Evolutionary conservation across 2,329 filamentous ascomycete species (phyloP).

Genomic region (Emydomyces testavorans): DNA sequence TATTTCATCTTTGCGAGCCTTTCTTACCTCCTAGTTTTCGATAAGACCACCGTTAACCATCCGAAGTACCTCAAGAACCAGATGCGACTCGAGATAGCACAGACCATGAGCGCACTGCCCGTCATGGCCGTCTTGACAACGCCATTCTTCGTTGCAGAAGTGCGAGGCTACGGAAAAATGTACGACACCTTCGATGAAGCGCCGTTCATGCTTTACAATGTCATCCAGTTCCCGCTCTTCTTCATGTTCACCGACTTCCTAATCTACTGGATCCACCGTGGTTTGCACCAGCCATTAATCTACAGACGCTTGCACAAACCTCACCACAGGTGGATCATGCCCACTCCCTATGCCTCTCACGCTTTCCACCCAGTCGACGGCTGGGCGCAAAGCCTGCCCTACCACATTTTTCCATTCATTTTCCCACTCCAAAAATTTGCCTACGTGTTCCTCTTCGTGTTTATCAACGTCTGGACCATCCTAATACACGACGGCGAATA

Average conservation of each 20-base stretch:
- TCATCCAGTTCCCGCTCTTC: slow-evolving; percentile 77
- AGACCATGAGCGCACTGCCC: slow-evolving; percentile 66
- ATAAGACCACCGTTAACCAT: slow-evolving; percentile 77
- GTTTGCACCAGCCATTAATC: slow-evolving; percentile 63
- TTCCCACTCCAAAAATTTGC: slow-evolving; percentile 88
- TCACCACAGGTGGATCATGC: slow-evolving; percentile 99
- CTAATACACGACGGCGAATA: slow-evolving; percentile 95
- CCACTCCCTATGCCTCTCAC: slow-evolving; percentile 80
- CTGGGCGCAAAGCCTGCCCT: slow-evolving; percentile 76
- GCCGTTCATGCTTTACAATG: slow-evolving; percentile 66
- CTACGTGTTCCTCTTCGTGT: slow-evolving; percentile 73
- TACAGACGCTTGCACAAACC: slow-evolving; percentile 93
- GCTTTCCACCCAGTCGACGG: slow-evolving; percentile 93
- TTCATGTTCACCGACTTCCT: slow-evolving; percentile 76
- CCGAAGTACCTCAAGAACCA: slow-evolving; percentile 95
- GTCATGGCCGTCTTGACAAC: slow-evolving; percentile 71
- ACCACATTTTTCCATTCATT: slow-evolving; percentile 85
- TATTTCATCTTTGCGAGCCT: slow-evolving; percentile 77
- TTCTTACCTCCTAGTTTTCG: slow-evolving; percentile 82
- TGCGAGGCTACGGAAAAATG: slow-evolving; percentile 73
- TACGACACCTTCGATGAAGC: slow-evolving; percentile 70
- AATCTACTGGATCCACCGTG: slow-evolving; percentile 88
- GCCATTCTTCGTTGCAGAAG: slow-evolving; percentile 70
- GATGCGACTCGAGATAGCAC: slow-evolving; percentile 70
- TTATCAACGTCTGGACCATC: slow-evolving; percentile 95